Conservation (phyloP, 495 filamentous ascomycete species). For the Parathielavia appendiculata region DNA sequence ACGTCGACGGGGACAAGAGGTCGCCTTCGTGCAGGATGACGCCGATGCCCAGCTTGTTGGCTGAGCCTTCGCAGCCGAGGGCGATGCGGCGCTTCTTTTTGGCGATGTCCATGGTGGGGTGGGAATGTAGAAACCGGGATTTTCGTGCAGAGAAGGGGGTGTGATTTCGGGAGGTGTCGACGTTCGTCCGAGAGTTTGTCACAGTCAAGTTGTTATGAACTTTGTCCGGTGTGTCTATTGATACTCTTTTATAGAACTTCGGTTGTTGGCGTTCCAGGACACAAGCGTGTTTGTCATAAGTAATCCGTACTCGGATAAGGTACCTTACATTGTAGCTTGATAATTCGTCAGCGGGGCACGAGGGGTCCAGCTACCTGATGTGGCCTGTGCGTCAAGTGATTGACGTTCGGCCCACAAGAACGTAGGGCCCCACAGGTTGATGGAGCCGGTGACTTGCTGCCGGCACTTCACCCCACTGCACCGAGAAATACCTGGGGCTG, state of each 20-base stretch:
- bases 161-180: too few relatives aligned
- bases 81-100: conserved; percentile 52
- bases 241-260: too few relatives aligned
- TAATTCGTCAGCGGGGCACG: conserved; percentile 27
- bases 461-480: conserved; percentile 26
- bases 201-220: neutral
- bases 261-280: too few relatives aligned
- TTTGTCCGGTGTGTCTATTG: too few relatives aligned
- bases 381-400: conserved; percentile 19
- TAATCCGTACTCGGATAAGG: too few relatives aligned
- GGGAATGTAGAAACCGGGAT: neutral
- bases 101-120: conserved; percentile 14
- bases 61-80: conserved; percentile 92
- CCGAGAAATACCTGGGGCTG: conserved; percentile 18
- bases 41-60: conserved; percentile 95
- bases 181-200: neutral
- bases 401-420: conserved; percentile 9
- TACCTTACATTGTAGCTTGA: too few relatives aligned
- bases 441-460: conserved; percentile 12
- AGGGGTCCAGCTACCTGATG: neutral
- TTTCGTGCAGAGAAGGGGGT: too few relatives aligned
- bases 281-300: too few relatives aligned
- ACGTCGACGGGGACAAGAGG: conserved; percentile 39
- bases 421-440: conserved; percentile 12
- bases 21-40: conserved; percentile 70